Percentiles rank a stretch among this genome's conserved stretches.
These are phyloP conservation scores for Cladochytrium replicatum DNA, from an alignment of 192 early-diverging fungal species.

Conservation along the genomic window DNA sequence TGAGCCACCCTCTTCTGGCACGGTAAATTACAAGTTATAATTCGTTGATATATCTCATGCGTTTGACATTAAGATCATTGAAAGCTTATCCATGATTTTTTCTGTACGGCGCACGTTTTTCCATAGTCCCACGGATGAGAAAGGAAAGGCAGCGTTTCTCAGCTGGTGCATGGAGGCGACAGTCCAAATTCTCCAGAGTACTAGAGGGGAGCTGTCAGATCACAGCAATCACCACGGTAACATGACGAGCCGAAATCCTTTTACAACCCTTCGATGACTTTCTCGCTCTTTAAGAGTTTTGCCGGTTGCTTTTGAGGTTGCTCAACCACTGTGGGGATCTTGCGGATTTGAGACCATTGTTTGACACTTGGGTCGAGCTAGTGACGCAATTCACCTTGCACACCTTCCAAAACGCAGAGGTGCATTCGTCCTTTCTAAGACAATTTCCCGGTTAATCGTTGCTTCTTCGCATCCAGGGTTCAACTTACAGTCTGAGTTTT, in stretches of 20 bases:
- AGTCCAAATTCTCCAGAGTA: constrained; percentile 49
- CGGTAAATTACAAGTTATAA: constrained; percentile 15
- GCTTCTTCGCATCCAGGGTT: too few species aligned
- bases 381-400: constrained; percentile 56
- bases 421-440: too few species aligned
- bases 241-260: neutral
- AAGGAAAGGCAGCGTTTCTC: constrained; percentile 57
- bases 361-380: constrained; percentile 54
- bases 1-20: constrained; percentile 39
- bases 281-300: constrained; percentile 45
- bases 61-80: constrained; percentile 47
- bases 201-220: constrained; percentile 56
- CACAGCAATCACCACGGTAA: constrained; percentile 63
- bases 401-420: constrained; percentile 54
- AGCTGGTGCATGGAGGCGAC: constrained; percentile 60
- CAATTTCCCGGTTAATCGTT: too few species aligned
- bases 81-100: constrained; percentile 67
- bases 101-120: constrained; percentile 80
- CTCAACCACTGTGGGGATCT: constrained; percentile 75
- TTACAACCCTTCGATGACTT: neutral
- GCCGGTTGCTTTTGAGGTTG: constrained; percentile 70
- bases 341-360: constrained; percentile 58
- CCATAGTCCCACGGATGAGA: constrained; percentile 65
- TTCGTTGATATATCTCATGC: neutral
- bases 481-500: too few species aligned